Evolutionary conservation across 2,329 filamentous ascomycete genomes (phyloP), one percentile per base, ranked within the genome.

Genomic region (Pseudopithomyces maydicus): DNA sequence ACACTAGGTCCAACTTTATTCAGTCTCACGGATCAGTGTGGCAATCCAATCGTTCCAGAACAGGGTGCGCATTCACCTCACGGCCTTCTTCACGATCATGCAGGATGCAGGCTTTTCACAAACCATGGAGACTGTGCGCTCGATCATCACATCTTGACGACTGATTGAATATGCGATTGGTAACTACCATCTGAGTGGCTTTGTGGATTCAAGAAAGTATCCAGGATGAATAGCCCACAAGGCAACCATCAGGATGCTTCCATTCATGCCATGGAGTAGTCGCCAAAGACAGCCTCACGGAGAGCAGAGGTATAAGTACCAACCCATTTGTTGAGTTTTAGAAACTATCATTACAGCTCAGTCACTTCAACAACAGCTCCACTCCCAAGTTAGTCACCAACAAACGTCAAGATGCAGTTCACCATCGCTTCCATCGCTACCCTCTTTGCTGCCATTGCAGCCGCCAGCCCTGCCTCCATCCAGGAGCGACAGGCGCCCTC

Each of bases 81-180:
- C 23, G 22, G 38, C 15, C 15, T 22, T 42, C 36, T 51, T 51
- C 36, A 51, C n/a, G 38, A 33, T 51, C 48, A 51, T 42, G 48
- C 26, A 36, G 23, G 36, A 51, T 12, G 48, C 36, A 42, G 8
- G 33, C 36, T 22, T 23, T 22, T 42, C n/a, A 42, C 23, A 33
- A n/a, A 20, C 11, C 6, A 42, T 8, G 14, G 32, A 33, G 48
- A 11, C 38, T 32, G 17, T 42, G 48, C 26, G 15, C 11, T 51
- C n/a, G 11, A 42, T 17, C n/a, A 15, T 42, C n/a, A 33, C 48
- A 42, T 17, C 23, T n/a, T 20, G 36, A 33, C 38, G 33, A n/a
- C 2, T 20, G 15, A 8, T 7, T 17, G 5, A 11, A 17, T 8
- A 14, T 23, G 12, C 23, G 23, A 51, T 51, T 51, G 36, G 36